A percentile compares a stretch with the other conserved stretches of the same genome.
Evolutionary conservation across 495 filamentous ascomycete species (phyloP).

Genomic region (Podospora sp.): DNA sequence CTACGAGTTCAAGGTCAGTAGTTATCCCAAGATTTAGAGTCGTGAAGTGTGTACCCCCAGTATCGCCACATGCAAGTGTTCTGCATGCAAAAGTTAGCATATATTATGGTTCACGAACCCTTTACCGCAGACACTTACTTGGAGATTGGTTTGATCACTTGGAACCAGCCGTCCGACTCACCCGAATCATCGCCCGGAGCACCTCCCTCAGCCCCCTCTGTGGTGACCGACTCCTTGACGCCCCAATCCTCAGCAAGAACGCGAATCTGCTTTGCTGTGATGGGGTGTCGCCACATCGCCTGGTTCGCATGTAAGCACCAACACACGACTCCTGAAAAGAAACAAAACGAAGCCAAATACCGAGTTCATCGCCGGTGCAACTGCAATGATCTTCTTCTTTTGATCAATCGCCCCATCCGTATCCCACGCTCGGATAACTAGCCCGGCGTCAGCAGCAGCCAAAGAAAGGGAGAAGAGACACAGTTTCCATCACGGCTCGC

Average conservation of each 20-base stretch:
- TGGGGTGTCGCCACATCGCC: constrained; percentile 85
- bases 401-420: constrained; percentile 63
- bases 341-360: constrained; percentile 17
- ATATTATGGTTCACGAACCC: background rate
- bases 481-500: background rate
- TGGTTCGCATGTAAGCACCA: constrained; percentile 5
- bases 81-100: constrained; percentile 11
- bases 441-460: constrained; percentile 49
- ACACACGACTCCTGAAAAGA: background rate
- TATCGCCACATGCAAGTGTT: constrained; percentile 40
- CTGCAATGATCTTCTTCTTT: constrained; percentile 59
- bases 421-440: constrained; percentile 87
- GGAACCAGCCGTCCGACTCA: constrained; percentile 63
- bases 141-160: constrained; percentile 58
- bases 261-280: constrained; percentile 71
- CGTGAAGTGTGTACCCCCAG: constrained; percentile 29
- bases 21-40: background rate
- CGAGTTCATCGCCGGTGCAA: constrained; percentile 53
- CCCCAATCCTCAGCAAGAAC: constrained; percentile 76
- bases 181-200: background rate
- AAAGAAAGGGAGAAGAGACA: background rate
- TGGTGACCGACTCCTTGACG: constrained; percentile 47
- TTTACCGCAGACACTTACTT: constrained; percentile 31
- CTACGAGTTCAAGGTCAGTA: background rate
- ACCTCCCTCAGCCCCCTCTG: constrained; percentile 43